phyloP scores from a whole-genome alignment of 164 flowering plant species.

The Malania oleifera region DNA sequence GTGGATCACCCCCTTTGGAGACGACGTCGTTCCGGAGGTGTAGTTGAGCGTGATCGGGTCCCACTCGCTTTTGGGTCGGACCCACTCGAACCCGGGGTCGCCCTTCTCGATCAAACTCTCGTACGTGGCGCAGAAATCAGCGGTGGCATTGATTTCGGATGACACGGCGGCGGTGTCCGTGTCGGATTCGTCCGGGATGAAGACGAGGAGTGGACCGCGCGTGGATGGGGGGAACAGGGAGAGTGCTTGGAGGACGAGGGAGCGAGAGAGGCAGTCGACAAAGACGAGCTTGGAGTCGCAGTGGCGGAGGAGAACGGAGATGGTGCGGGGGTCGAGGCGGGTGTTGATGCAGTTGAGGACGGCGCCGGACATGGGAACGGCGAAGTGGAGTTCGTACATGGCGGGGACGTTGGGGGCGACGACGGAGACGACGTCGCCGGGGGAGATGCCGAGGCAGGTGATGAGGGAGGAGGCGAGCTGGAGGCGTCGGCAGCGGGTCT shows the following conservation, averaged over 20 bases:
- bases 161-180: neutral
- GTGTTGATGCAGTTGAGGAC: conserved; percentile 1
- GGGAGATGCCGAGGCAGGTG: neutral
- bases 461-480: neutral
- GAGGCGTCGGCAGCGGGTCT: neutral
- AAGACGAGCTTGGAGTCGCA: neutral
- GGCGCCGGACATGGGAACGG: neutral
- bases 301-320: neutral
- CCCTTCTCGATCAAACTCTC: neutral
- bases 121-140: neutral
- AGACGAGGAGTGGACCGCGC: neutral
- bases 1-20: neutral
- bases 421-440: conserved; percentile 2
- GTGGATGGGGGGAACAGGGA: neutral
- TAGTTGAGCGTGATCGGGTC: neutral
- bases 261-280: neutral
- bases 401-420: neutral
- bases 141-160: neutral
- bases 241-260: neutral
- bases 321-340: conserved; percentile 2
- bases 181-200: neutral
- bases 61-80: neutral
- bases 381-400: neutral
- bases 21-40: neutral
- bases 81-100: neutral